Evolutionary conservation across 345 rosid genomes (phyloP).

Genomic region (Dimocarpus longan): DNA sequence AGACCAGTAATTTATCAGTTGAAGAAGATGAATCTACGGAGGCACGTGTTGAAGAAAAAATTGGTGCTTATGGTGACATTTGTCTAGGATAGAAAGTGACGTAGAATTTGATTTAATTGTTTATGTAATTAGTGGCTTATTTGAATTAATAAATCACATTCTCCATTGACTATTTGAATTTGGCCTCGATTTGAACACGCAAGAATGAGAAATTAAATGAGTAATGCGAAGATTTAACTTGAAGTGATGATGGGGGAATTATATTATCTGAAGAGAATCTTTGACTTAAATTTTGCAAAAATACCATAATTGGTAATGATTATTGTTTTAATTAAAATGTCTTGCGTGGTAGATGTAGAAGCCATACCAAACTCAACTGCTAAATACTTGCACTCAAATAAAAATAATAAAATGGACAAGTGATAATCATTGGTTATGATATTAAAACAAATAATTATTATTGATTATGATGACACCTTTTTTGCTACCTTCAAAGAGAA

Average conservation of each 20-base stretch:
- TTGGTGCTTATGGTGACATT: not conserved
- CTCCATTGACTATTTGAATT: too few relatives aligned
- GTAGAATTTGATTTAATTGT: not conserved
- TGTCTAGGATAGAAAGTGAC: not conserved
- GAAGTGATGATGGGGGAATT: not conserved
- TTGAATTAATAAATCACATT: not conserved
- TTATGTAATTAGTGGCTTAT: too few relatives aligned
- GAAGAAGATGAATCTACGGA: not conserved
- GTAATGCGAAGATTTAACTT: not conserved
- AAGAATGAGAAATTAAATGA: not conserved
- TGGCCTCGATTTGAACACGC: not conserved
- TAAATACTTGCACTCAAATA: not conserved
- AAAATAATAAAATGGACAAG: not conserved
- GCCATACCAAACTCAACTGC: conserved; percentile 14
- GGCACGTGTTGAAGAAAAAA: not conserved
- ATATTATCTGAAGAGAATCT: not conserved
- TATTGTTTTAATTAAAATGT: too few relatives aligned
- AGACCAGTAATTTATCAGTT: not conserved
- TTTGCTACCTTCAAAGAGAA: too few relatives aligned
- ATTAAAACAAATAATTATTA: too few relatives aligned
- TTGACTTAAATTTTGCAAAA: not conserved
- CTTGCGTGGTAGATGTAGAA: not conserved
- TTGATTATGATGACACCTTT: too few relatives aligned
- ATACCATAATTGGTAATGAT: not conserved
- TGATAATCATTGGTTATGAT: not conserved